Conservation (phyloP, 2,329 filamentous ascomycete species). For the Colletotrichum chrysophilum region DNA sequence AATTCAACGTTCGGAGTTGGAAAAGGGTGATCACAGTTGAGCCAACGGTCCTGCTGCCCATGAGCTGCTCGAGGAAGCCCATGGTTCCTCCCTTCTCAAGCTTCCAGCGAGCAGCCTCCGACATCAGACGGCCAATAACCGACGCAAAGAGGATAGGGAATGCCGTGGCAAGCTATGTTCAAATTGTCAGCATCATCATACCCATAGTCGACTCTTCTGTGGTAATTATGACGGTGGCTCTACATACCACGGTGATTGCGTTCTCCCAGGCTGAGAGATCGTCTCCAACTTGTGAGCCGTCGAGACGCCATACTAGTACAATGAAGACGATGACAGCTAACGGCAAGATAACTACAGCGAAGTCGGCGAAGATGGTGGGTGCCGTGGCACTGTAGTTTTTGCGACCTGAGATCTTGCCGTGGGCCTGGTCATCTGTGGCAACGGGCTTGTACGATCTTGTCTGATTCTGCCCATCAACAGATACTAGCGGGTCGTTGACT, state of each 20-base stretch:
- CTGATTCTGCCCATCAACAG: neutral
- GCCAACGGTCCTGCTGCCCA: neutral
- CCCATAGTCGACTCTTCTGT: neutral
- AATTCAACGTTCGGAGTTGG: slow-evolving; percentile 28
- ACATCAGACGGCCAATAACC: neutral
- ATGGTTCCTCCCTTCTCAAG: neutral
- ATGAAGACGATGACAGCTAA: neutral
- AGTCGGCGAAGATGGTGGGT: neutral
- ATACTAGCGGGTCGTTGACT: neutral
- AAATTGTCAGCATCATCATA: neutral
- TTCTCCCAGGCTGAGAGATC: neutral
- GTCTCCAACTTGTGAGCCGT: neutral
- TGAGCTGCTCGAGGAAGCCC: neutral
- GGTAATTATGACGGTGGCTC: fast-evolving
- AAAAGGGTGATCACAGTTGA: neutral
- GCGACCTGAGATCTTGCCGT: neutral
- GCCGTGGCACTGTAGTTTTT: neutral
- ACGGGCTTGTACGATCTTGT: neutral
- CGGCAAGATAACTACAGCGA: neutral
- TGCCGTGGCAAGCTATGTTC: neutral
- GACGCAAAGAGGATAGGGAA: neutral
- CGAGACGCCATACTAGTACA: neutral
- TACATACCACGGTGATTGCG: neutral
- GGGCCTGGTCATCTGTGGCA: neutral
- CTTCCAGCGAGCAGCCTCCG: neutral